Conservation (phyloP, 208 protist genomes). For the Crithidia bombi region DNA sequence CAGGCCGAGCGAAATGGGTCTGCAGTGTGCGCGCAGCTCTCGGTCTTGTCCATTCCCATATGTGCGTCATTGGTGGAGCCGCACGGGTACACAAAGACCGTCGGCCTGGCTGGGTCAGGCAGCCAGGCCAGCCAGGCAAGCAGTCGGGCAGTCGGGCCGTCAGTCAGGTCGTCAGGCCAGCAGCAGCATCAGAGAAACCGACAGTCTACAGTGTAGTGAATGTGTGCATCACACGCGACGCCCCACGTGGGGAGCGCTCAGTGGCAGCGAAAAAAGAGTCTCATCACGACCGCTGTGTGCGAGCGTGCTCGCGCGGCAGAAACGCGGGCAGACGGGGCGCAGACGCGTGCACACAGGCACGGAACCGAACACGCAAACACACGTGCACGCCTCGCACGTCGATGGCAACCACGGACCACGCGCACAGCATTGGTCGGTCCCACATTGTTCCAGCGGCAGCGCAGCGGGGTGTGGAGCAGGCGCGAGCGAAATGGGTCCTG, state of each 20-base stretch:
- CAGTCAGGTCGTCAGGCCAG: not conserved
- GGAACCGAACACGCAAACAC: no score
- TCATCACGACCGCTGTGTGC: not conserved
- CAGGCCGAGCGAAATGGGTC: slow-evolving; percentile 30
- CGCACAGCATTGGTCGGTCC: no score
- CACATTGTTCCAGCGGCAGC: not conserved
- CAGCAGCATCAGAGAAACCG: slow-evolving; percentile 27
- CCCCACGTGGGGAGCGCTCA: not conserved
- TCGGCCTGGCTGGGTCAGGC: not conserved
- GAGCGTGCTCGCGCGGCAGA: no score
- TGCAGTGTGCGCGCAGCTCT: slow-evolving; percentile 9
- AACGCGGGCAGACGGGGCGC: no score
- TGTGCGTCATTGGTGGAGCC: slow-evolving; percentile 18
- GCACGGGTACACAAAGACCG: slow-evolving; percentile 16
- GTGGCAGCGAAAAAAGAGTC: slow-evolving; percentile 19
- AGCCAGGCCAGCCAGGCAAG: no score
- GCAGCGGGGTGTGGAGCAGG: slow-evolving; percentile 15
- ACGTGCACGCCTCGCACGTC: no score
- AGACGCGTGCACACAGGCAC: no score
- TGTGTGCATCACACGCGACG: slow-evolving; percentile 6
- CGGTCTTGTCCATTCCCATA: slow-evolving; percentile 28
- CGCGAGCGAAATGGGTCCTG: slow-evolving; percentile 30
- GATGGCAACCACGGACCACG: no score
- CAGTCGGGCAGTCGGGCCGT: not conserved
- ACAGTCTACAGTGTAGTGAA: slow-evolving; percentile 29